Evolutionary conservation across 495 filamentous ascomycete species (phyloP), one percentile per base, ranked within the genome.

Genomic region (Penicillium tannophilum): DNA sequence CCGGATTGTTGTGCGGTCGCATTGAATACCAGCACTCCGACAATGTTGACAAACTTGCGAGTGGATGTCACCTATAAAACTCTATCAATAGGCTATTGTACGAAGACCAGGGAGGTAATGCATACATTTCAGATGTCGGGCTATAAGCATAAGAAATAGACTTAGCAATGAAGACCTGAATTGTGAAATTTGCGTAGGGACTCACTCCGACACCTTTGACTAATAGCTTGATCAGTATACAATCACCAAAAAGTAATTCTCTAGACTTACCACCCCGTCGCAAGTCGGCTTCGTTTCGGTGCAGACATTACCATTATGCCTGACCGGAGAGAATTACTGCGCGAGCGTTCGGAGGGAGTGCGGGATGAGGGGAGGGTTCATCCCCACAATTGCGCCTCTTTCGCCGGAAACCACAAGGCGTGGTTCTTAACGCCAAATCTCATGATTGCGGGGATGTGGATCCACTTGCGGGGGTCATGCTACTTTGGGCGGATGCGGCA

Each of bases 41-140:
- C 69, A 72, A 35, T 61, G 64, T 9, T 31, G 23, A n/a, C 69
- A 72, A 16, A 20, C 45, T n/a, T 46, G 39, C 10, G 47, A 30
- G 6, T 65, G 24, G 8, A 61, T 20, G 45, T 72, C 67, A 14
- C 69, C 69, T 72, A 24, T 2, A 23, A 8, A 19, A n/a, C 11
- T 28, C 16, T 14, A 49, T 36, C 41, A 36, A 16, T 42, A 46
- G 4, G 11, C 20, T 12, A 7, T 28, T 1, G 39, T 41, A n/a
- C n/a, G 14, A 41, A 4, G 14, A 5, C 0, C 14, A 16, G 16
- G n/a, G 39, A 41, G 6, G 39, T 31, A 9, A 31, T 6, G 3
- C 69, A 23, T 56, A 70, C 69, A 72, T 55, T 61, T 72, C 10
- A 70, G 35, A 59, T 72, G 67, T 3, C 69, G 69, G 23, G 28